Percentiles rank a stretch among this genome's conserved stretches.
Evolutionary conservation across 106 monocot species (phyloP).

Genomic region (Dendrobium huoshanense): DNA sequence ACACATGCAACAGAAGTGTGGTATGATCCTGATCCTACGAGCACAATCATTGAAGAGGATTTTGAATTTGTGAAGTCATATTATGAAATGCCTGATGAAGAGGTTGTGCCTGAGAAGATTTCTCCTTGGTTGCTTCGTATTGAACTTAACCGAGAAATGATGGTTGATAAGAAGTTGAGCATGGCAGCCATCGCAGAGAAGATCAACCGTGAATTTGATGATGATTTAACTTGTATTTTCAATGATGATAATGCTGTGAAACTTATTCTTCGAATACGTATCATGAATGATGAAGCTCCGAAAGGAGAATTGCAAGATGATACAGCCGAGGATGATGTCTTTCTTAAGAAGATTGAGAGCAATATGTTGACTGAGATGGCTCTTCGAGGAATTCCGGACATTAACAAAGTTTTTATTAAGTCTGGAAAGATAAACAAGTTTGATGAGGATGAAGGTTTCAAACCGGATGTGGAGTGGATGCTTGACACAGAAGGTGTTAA

Average conservation of each 20-base stretch:
- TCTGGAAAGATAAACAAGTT: slow-evolving; percentile 57
- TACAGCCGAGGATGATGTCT: slow-evolving; percentile 90
- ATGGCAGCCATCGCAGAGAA: slow-evolving; percentile 97
- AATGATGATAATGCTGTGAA: slow-evolving; percentile 97
- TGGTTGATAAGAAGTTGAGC: slow-evolving; percentile 95
- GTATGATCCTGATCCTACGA: slow-evolving; percentile 95
- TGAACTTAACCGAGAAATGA: slow-evolving; percentile 80
- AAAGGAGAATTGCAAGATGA: slow-evolving; percentile 93
- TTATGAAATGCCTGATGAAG: slow-evolving; percentile 99
- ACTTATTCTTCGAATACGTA: slow-evolving; percentile 83
- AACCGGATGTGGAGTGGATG: slow-evolving; percentile 72
- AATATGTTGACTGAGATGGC: slow-evolving; percentile 98
- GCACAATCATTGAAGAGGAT: slow-evolving; percentile 95
- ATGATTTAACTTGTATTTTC: slow-evolving; percentile 94
- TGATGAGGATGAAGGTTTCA: slow-evolving; percentile 79
- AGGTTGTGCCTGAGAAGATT: slow-evolving; percentile 87
- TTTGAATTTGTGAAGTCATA: slow-evolving; percentile 96
- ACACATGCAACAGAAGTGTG: slow-evolving; percentile 97
- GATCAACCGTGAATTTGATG: slow-evolving; percentile 83
- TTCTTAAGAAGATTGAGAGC: slow-evolving; percentile 85
- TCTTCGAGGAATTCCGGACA: slow-evolving; percentile 87
- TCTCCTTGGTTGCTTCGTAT: slow-evolving; percentile 84
- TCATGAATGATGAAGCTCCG: slow-evolving; percentile 91
- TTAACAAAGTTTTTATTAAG: slow-evolving; percentile 92
- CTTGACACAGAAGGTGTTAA: slow-evolving; percentile 97